Conservation (phyloP, 306 rosid species). For the Trichosanthes truncata region DNA sequence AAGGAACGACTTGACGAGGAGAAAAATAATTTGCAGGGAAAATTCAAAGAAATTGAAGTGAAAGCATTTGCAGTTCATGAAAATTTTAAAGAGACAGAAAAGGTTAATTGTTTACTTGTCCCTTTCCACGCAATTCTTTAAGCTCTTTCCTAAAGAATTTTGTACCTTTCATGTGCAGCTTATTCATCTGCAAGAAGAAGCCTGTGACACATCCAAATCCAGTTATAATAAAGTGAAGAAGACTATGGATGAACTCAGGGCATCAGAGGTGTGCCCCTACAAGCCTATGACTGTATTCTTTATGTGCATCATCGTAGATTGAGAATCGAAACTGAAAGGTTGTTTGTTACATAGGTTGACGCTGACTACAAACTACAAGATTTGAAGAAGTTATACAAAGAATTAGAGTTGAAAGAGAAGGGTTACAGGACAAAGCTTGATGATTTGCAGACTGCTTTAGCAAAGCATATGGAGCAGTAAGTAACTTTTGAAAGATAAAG, state of each 20-base stretch:
- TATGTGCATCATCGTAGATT: background rate
- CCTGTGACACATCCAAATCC: conserved; percentile 52
- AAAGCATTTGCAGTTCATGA: conserved; percentile 78
- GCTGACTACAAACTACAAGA: conserved; percentile 81
- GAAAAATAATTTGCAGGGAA: conserved; percentile 40
- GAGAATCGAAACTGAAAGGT: background rate
- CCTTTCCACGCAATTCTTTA: conserved; percentile 1
- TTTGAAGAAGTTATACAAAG: conserved; percentile 63
- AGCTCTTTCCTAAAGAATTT: background rate
- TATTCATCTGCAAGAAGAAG: conserved; percentile 55
- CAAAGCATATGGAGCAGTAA: conserved; percentile 87
- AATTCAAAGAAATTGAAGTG: conserved; percentile 71
- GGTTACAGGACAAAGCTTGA: conserved; percentile 65
- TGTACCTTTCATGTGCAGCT: conserved; percentile 33
- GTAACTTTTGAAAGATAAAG: conserved; percentile 15
- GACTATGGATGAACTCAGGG: conserved; percentile 60
- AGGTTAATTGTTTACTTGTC: conserved; percentile 33
- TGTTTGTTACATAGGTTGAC: conserved; percentile 51
- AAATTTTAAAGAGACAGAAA: conserved; percentile 49
- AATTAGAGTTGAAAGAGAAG: conserved; percentile 66
- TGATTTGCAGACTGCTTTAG: conserved; percentile 59
- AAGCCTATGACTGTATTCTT: background rate
- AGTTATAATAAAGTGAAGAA: conserved; percentile 58
- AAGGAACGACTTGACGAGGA: conserved; percentile 59
- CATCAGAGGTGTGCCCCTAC: conserved; percentile 60